Percentiles rank a stretch among this genome's conserved stretches.
Evolutionary conservation across 2,329 filamentous ascomycete species (phyloP).

Genomic region (Leptographium lundbergii): DNA sequence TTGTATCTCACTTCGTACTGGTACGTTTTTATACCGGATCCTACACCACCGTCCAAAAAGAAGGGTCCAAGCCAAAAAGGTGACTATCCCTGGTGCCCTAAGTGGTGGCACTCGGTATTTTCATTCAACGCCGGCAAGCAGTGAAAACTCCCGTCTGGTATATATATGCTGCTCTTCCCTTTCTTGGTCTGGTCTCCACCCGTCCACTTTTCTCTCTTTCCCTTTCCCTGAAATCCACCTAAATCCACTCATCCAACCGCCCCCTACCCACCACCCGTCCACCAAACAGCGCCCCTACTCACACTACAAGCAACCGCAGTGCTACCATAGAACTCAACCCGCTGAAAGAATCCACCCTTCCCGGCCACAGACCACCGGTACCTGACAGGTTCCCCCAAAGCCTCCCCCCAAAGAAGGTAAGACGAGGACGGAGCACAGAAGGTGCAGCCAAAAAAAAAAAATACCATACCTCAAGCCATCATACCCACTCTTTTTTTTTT

Average conservation of each 20-base stretch:
- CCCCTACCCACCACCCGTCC: constrained; percentile 8
- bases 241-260: constrained; percentile 4
- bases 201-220: constrained; percentile 10
- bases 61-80: neutral
- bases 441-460: neutral
- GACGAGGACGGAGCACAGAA: constrained; percentile 1
- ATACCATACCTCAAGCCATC: neutral
- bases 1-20: neutral
- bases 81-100: neutral
- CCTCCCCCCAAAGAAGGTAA: constrained; percentile 4
- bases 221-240: constrained; percentile 1
- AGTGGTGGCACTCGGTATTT: neutral
- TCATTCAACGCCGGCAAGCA: neutral
- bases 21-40: constrained; percentile 1
- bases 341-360: constrained; percentile 11
- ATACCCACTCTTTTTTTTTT: neutral
- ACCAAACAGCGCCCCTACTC: constrained; percentile 1
- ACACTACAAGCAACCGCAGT: constrained; percentile 7
- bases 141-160: neutral
- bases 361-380: constrained; percentile 12
- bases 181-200: constrained; percentile 8
- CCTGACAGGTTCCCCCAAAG: constrained; percentile 10
- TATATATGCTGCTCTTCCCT: constrained; percentile 8
- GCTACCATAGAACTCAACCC: constrained; percentile 8
- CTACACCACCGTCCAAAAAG: neutral